Evolutionary conservation across 192 early-diverging fungal genomes (phyloP), one percentile per base, ranked within the genome.

Genomic region (Chytriomyces hyalinus): DNA sequence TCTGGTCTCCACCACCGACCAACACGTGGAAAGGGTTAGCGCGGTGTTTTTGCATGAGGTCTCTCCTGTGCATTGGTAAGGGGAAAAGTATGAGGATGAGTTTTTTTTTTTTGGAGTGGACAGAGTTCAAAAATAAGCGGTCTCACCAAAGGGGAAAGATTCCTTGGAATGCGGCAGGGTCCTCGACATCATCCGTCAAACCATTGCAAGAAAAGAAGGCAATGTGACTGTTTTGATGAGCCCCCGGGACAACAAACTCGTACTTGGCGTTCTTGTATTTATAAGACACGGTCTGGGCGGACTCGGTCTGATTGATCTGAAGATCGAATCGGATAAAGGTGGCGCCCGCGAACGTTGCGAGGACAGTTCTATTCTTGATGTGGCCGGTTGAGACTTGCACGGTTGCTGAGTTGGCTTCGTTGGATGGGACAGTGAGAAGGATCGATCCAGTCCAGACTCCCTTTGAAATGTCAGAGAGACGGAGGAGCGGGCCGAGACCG

Each of bases 1-100:
- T n/a, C 60, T 84, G 83, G 64, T 84, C 83, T 22, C 83, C 83
- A 1, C 83, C 83, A 51, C 77, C 66, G 28, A 83, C 26, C 75
- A 49, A 70, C 73, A 73, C 43, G 43, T 74, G 77, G 69, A 63
- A 70, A 17, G 76, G 76, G 7, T 2, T 17, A 4, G 11, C 9
- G 22, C 13, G 15, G 43, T 72, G 70, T 49, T 59, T 10, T 6
- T 28, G 43, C 50, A 72, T 48, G 15, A 72, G 53, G 26, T 72
- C 70, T 13, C 43, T 72, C 70, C 70, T 36, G 36, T 36, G 36
- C 36, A 36, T 36, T 36, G 36, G 2, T 28, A 20, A 65, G 15
- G 20, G 64, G 64, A 15, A 5, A 43, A 36, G 36, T 6, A 13
- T 43, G 22, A 13, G 2, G 22, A 65, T 15, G 20, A 28, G 4